A percentile compares a stretch with the other conserved stretches of the same genome.
Evolutionary conservation across 768 basidiomycete species (phyloP).

Genomic region (Termitomyces sp.): DNA sequence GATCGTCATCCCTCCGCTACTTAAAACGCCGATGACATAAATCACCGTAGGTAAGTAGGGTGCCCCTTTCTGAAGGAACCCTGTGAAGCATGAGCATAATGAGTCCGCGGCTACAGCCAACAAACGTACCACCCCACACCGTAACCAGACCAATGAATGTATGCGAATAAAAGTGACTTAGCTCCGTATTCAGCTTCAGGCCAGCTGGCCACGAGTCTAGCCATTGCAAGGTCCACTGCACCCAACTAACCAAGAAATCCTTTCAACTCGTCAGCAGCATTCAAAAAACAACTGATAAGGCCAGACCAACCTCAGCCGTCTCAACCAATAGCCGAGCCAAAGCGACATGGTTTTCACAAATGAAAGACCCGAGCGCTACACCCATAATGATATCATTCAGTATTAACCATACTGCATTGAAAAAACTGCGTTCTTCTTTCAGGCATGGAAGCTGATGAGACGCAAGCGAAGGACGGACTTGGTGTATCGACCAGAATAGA

Average conservation of each 20-base stretch:
- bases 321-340: constrained; percentile 39
- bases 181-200: constrained; percentile 91
- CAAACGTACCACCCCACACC: constrained; percentile 70
- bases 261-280: constrained; percentile 13
- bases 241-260: constrained; percentile 40
- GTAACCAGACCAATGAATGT: constrained; percentile 63
- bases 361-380: constrained; percentile 61
- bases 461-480: constrained; percentile 39
- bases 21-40: constrained; percentile 34
- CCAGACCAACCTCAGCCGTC: constrained; percentile 37
- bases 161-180: constrained; percentile 83
- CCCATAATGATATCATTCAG: constrained; percentile 91
- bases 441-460: neutral
- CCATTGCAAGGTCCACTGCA: constrained; percentile 67
- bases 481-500: constrained; percentile 62
- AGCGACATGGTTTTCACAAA: constrained; percentile 59
- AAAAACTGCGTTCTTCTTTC: constrained; percentile 55
- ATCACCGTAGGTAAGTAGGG: constrained; percentile 28
- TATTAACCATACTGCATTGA: constrained; percentile 88
- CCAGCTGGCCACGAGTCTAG: constrained; percentile 96
- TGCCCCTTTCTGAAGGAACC: constrained; percentile 21
- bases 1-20: constrained; percentile 57
- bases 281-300: neutral
- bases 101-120: neutral
- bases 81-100: constrained; percentile 12